These are phyloP conservation scores for Tieghemiomyces parasiticus DNA, from an alignment of 192 early-diverging fungal species.

Conservation along the genomic window DNA sequence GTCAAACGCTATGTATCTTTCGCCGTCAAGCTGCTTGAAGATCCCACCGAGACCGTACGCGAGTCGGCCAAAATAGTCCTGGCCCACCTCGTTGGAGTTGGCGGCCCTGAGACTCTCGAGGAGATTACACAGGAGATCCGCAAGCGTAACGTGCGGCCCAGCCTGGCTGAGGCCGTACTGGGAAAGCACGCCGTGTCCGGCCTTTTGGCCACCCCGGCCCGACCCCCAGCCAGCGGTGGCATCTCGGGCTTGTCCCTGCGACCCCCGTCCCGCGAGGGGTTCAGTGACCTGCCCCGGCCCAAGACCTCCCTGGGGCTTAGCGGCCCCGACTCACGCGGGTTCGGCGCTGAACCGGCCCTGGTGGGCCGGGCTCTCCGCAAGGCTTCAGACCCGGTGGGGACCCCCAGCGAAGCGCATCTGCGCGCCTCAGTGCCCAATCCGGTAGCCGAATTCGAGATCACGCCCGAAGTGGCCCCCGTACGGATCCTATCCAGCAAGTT, in stretches of 20 bases:
- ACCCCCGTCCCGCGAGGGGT: neutral
- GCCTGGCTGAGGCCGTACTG: constrained; percentile 9
- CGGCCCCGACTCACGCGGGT: neutral
- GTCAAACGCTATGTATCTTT: constrained; percentile 1
- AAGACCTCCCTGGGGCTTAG: neutral
- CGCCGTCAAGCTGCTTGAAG: constrained; percentile 2
- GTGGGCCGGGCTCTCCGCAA: neutral
- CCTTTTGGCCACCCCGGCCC: neutral
- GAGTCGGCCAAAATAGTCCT: neutral
- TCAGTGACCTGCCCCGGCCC: neutral
- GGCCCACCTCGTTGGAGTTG: neutral
- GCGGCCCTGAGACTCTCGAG: constrained; percentile 3
- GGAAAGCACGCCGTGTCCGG: neutral
- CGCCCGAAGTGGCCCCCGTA: neutral
- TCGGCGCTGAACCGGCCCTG: neutral
- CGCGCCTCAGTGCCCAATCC: neutral
- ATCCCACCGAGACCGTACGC: constrained; percentile 5
- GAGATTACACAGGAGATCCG: neutral
- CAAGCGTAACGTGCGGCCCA: neutral
- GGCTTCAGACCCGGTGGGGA: constrained; percentile 1
- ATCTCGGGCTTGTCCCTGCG: neutral
- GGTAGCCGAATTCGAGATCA: neutral
- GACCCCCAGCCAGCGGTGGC: too few relatives aligned
- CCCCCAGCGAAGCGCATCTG: neutral
- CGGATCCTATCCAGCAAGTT: neutral